Base-by-base conservation (phyloP, 176 grass and related monocot species). In the Oryza glaberrima region DNA sequence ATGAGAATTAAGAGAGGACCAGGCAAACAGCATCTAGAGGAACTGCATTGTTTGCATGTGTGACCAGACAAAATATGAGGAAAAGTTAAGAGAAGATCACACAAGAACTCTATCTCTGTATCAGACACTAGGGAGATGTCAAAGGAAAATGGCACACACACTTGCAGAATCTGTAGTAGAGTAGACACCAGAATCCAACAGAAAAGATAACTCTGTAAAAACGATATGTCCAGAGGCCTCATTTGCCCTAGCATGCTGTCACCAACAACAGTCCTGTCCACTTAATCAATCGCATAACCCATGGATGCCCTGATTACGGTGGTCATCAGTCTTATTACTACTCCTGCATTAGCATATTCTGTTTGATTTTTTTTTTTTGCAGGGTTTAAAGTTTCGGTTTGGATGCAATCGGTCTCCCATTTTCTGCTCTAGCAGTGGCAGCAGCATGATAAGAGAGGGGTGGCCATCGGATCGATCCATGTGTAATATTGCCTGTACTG, bases 11-110 rank as follows among this genome's bases (percentile, higher is more conserved):
- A 32, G 30, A 32, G 30, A 32, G 30, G 30, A 52, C 34, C 77
- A 65, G 84, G 44, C 84, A 74, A 41, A 11, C 51, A 74, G 77
- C 84, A 54, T 75, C 12, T 75, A 69, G 17, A 69, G 19, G 17
- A 43, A 54, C 65, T 28, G 40, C 86, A 65, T 74, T 61, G 22
- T 61, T 22, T 61, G 56, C 6, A 61, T 61, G 19, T 56, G 15
- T 56, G 9, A 20, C 2, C 16, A 56, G 52, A 56, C 52, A 56
- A 56, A 56, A 56, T 56, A 56, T 20, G 17, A 19, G 17, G 5
- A 19, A 56, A 56, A 56, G 47, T 15, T 15, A 19, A 56, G 17
- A 20, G 52, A 56, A 56, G 52, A 56, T 56, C 56, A 61, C 56
- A 61, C 20, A 61, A 20, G 52, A 20, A 56, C 17, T 56, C 52